Percentiles rank a stretch among this genome's conserved stretches.
These are phyloP conservation scores for Phenoliferia sp. DNA, from an alignment of 1,284 basidiomycete genomes.

Conservation along the genomic window DNA sequence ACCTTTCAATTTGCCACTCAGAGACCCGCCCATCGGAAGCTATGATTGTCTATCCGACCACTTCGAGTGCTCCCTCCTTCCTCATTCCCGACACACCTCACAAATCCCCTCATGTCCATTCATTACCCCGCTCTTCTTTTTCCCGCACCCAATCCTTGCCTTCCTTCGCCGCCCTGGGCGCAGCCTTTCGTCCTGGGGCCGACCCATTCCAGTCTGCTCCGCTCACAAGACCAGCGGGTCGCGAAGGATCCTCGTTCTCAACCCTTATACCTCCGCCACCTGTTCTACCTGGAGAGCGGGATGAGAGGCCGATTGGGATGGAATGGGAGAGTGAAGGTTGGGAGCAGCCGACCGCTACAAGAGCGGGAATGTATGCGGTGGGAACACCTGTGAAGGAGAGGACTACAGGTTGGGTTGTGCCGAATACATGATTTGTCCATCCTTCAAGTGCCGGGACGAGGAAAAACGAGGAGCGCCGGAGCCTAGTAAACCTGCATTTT, in stretches of 20 bases:
- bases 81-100: constrained; percentile 28
- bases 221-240: no score
- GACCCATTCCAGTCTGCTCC: neutral
- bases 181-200: constrained; percentile 25
- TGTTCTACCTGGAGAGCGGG: no score
- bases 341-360: neutral
- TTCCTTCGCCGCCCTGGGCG: constrained; percentile 30
- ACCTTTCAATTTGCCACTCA: neutral
- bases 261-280: constrained; percentile 1
- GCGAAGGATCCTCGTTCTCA: no score
- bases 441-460: no score
- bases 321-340: constrained; percentile 8
- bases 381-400: constrained; percentile 6
- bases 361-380: constrained; percentile 1
- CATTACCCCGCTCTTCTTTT: neutral
- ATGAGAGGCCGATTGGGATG: no score
- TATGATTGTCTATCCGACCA: neutral
- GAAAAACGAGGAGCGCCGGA: no score
- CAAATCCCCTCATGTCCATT: neutral
- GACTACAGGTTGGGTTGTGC: neutral
- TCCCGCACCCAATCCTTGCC: constrained; percentile 17
- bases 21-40: neutral
- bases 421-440: constrained; percentile 3
- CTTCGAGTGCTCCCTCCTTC: constrained; percentile 1
- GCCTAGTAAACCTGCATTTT: no score